Evolutionary conservation across 768 basidiomycete species (phyloP), one percentile per base, ranked within the genome.

Genomic region (Leccinum broughii): DNA sequence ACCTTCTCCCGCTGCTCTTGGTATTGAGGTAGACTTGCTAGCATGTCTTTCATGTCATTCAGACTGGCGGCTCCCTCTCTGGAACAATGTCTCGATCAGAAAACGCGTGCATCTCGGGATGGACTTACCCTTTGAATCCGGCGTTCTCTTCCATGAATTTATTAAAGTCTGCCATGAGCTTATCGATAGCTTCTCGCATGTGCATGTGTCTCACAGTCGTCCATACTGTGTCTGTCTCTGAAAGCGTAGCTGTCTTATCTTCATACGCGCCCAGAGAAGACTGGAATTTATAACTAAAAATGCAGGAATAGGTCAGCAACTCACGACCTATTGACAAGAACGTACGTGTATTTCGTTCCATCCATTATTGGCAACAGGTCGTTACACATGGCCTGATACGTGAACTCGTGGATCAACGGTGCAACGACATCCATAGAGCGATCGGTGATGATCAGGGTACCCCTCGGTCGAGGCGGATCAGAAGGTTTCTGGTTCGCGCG

Each of bases 11-110:
- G 84, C 66, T 93, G 91, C 64, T 97, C 95, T 76, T 95, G 92
- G 67, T 91, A 97, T 75, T 97, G 93, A 2, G 95, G 95, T 62
- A 99, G 72, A 69, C 80, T 93, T 34, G 97, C 97, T 35, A 99
- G 80, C 96, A 98, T 97, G 69, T 99, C 97, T 75, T 97, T 98
- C 92, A 99, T 95, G 75, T 98, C 96, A 68, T 95, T 96, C 51
- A 99, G 73, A 67, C 85, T 95, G 51, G 92, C 90, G 9, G 90
- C 92, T 49, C 89, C 87, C 66, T 92, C 86, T 28, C 90, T 89
- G 58, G 26, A 59, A 54, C 55, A 37, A 35, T 28, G 53, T 66
- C 22, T 58, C 20, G 6, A 63, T 28, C 32, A 22, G 17, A 51
- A 55, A 54, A 46, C 32, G 34, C 20, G 54, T 15, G 15, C 61